Percentiles rank a stretch among this genome's conserved stretches.
Conservation (phyloP, 257 asterid species). For the Penstemon eatonii region DNA sequence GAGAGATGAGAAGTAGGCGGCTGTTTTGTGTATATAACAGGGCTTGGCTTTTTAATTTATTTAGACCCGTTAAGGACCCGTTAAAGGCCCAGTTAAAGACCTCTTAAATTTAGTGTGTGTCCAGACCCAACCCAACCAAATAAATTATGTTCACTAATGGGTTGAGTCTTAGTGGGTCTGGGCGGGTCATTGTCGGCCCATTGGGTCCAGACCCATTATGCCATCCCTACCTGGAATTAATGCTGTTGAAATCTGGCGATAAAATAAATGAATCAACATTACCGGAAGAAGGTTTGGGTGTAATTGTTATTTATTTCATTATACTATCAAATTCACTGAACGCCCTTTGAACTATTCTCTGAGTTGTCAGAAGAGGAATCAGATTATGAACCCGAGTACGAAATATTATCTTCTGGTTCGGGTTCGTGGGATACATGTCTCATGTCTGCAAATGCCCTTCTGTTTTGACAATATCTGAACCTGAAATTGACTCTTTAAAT, state of each 20-base stretch:
- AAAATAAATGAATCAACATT: slow-evolving; percentile 70
- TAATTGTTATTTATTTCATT: background rate
- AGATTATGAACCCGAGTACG: slow-evolving; percentile 76
- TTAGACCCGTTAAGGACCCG: too few relatives aligned
- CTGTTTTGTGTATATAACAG: too few relatives aligned
- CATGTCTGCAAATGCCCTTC: slow-evolving; percentile 72
- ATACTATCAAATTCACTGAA: slow-evolving; percentile 12
- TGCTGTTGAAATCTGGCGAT: slow-evolving; percentile 91
- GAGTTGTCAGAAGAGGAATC: slow-evolving; percentile 79
- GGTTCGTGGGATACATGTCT: slow-evolving; percentile 49
- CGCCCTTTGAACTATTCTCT: slow-evolving; percentile 31
- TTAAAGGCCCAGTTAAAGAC: too few relatives aligned
- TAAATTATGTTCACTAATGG: too few relatives aligned
- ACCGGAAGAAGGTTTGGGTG: slow-evolving; percentile 68
- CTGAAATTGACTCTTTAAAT: slow-evolving; percentile 30
- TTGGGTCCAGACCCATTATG: too few relatives aligned
- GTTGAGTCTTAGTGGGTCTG: too few relatives aligned
- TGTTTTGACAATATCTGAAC: slow-evolving; percentile 32
- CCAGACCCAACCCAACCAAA: too few relatives aligned
- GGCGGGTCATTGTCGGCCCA: too few relatives aligned
- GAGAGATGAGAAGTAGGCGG: too few relatives aligned
- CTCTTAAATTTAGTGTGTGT: too few relatives aligned
- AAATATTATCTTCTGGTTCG: slow-evolving; percentile 59
- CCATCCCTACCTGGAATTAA: slow-evolving; percentile 60
- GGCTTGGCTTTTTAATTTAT: too few relatives aligned